Percentiles rank a stretch among this genome's conserved stretches.
Evolutionary conservation across 106 monocot species (phyloP).

Genomic region (Platanthera guangdongensis): DNA sequence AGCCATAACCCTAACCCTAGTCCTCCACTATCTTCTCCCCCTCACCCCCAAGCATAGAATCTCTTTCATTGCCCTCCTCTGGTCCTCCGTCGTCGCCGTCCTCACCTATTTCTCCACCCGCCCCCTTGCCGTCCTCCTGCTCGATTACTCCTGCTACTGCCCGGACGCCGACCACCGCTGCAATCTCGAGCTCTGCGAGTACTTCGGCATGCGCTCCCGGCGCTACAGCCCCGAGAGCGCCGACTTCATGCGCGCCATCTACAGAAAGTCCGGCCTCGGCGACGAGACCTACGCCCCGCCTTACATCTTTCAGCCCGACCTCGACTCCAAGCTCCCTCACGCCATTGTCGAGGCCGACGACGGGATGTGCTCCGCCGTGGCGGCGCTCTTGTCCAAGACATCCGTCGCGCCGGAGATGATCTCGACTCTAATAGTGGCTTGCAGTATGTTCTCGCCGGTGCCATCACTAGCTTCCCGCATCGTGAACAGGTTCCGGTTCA

Average conservation of each 20-base stretch:
- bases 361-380: slow-evolving; percentile 35
- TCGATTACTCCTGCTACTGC: slow-evolving; percentile 55
- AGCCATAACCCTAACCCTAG: slow-evolving; percentile 1
- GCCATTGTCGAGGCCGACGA: slow-evolving; percentile 42
- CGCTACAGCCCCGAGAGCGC: slow-evolving; percentile 28
- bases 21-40: slow-evolving; percentile 1
- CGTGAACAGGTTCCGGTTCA: slow-evolving; percentile 23
- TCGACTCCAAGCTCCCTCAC: slow-evolving; percentile 14
- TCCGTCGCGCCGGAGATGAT: slow-evolving; percentile 13
- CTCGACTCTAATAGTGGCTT: slow-evolving; percentile 34
- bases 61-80: slow-evolving; percentile 1
- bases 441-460: slow-evolving; percentile 34
- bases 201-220: slow-evolving; percentile 30
- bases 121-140: slow-evolving; percentile 35
- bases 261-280: slow-evolving; percentile 59
- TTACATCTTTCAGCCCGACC: slow-evolving; percentile 37
- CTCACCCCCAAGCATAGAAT: slow-evolving; percentile 5
- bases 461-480: slow-evolving; percentile 43
- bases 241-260: slow-evolving; percentile 71
- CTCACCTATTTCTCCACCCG: slow-evolving; percentile 11
- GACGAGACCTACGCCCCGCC: slow-evolving; percentile 58
- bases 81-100: slow-evolving; percentile 5
- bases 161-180: slow-evolving; percentile 31
- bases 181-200: slow-evolving; percentile 46
- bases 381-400: slow-evolving; percentile 26